Evolutionary conservation across 768 basidiomycete genomes (phyloP).

Genomic region (Lentinula guzmanii): DNA sequence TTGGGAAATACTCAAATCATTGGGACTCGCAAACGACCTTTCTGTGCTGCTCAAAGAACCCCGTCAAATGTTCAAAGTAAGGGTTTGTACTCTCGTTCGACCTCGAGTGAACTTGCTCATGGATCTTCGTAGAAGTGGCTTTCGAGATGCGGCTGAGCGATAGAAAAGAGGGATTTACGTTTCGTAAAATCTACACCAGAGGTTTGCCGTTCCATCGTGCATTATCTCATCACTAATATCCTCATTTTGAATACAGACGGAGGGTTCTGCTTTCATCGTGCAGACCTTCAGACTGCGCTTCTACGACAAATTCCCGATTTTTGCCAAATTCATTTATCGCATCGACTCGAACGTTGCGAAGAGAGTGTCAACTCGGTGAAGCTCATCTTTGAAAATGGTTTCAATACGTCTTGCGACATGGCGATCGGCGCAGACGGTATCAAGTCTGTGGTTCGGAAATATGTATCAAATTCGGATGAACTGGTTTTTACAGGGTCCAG

Average conservation of each 20-base stretch:
- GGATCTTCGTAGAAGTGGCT: constrained; percentile 11
- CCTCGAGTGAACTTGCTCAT: neutral
- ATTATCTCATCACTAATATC: neutral
- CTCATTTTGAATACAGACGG: neutral
- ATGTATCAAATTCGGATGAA: constrained; percentile 13
- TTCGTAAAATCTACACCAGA: constrained; percentile 14
- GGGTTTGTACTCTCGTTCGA: neutral
- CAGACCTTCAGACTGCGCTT: neutral
- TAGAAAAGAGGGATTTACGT: constrained; percentile 21
- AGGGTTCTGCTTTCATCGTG: constrained; percentile 4
- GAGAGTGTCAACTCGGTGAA: neutral
- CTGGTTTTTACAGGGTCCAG: constrained; percentile 26
- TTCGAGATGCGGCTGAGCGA: constrained; percentile 26
- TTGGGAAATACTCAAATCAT: constrained; percentile 14
- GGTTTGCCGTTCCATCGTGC: neutral
- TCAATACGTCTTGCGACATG: neutral
- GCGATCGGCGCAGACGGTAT: constrained; percentile 8
- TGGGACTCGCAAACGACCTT: constrained; percentile 19
- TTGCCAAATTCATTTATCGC: constrained; percentile 3
- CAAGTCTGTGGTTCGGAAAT: constrained; percentile 2
- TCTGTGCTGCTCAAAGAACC: neutral
- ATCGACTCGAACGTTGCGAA: neutral
- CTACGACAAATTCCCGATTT: neutral
- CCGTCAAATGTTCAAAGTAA: constrained; percentile 1
- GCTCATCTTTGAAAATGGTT: constrained; percentile 4